phyloP scores from a whole-genome alignment of 1,284 basidiomycete species.

The Chondrostereum purpureum region DNA sequence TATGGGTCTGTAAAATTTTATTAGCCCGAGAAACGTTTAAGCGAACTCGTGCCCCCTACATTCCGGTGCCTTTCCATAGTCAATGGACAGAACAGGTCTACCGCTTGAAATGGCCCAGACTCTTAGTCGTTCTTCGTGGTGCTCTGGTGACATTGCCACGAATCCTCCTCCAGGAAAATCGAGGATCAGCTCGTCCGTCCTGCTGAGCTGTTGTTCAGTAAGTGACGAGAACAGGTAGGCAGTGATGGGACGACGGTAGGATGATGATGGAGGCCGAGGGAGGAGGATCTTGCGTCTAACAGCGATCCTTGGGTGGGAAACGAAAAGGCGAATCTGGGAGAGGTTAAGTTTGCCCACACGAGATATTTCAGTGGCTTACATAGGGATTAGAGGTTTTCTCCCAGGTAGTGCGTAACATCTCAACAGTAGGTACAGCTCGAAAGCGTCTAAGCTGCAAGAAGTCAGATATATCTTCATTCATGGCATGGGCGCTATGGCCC shows the following conservation, averaged over 20 bases:
- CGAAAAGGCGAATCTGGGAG: conserved; percentile 62
- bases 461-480: neutral
- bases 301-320: conserved; percentile 52
- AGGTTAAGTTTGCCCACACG: conserved; percentile 5
- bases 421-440: conserved; percentile 89
- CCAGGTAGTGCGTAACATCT: conserved; percentile 94
- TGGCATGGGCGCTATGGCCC: conserved; percentile 12
- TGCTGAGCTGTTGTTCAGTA: conserved; percentile 58
- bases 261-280: conserved; percentile 71
- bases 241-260: conserved; percentile 76
- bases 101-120: conserved; percentile 79
- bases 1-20: conserved; percentile 66
- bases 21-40: conserved; percentile 1
- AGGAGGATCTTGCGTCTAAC: conserved; percentile 75
- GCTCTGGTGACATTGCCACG: conserved; percentile 90
- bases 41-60: conserved; percentile 43
- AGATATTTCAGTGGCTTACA: conserved; percentile 35
- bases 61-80: conserved; percentile 96
- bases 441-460: conserved; percentile 75
- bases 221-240: conserved; percentile 82
- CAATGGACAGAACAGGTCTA: conserved; percentile 79
- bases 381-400: conserved; percentile 95
- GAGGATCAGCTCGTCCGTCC: conserved; percentile 75
- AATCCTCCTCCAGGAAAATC: conserved; percentile 97
- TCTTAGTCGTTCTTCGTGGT: conserved; percentile 92